Percentiles rank a stretch among this genome's conserved stretches.
phyloP scores from a whole-genome alignment of 2,329 filamentous ascomycete species.

The Akanthomyces muscarius region DNA sequence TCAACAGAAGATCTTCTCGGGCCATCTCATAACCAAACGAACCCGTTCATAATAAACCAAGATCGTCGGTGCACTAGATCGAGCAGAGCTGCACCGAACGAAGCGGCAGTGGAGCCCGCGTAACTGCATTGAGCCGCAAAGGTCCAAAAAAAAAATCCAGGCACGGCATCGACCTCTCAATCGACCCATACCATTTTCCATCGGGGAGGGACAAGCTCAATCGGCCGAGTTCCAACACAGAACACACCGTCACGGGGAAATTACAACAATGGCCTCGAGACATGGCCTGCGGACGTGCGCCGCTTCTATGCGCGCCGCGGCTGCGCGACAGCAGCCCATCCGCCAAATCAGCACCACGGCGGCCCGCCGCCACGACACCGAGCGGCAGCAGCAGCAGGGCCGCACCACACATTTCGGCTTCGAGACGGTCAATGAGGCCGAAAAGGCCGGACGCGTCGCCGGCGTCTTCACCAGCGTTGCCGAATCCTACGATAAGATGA shows the following conservation, averaged over 20 bases:
- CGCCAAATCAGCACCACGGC: slow-evolving; percentile 30
- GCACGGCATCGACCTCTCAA: neutral
- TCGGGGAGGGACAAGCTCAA: neutral
- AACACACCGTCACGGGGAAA: neutral
- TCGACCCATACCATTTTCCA: neutral
- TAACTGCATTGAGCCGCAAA: neutral
- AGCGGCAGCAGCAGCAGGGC: slow-evolving; percentile 29
- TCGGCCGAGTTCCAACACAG: neutral
- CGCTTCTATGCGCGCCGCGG: slow-evolving; percentile 23
- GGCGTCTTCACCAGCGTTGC: slow-evolving; percentile 94
- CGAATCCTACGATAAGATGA: slow-evolving; percentile 95
- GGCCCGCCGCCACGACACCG: slow-evolving; percentile 23
- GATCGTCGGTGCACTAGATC: slow-evolving; percentile 6
- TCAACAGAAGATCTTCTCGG: neutral
- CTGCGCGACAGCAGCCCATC: slow-evolving; percentile 2
- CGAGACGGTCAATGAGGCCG: slow-evolving; percentile 72
- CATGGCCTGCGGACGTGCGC: slow-evolving; percentile 29
- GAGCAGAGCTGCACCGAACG: neutral
- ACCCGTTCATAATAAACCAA: neutral
- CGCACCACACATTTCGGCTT: slow-evolving; percentile 87
- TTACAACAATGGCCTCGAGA: slow-evolving; percentile 18
- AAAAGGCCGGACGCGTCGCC: slow-evolving; percentile 71
- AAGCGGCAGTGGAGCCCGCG: slow-evolving; percentile 2
- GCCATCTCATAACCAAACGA: neutral
- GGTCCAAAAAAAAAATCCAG: slow-evolving; percentile 6